Evolutionary conservation across 2,329 filamentous ascomycete species (phyloP).

Genomic region (Pseudogymnoascus sp.): DNA sequence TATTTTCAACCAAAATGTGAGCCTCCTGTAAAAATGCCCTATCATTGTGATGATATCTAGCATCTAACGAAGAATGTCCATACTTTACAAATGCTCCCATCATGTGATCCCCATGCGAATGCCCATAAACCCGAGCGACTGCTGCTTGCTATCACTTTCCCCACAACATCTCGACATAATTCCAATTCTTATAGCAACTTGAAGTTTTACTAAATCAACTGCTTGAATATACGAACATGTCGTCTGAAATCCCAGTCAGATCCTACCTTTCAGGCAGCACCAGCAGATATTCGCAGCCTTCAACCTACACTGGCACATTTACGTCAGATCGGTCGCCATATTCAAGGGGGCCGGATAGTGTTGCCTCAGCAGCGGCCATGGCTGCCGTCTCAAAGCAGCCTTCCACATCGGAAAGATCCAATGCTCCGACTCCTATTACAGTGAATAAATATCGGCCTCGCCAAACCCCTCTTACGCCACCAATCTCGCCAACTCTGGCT

Average conservation of each 20-base stretch:
- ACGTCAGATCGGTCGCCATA: background rate
- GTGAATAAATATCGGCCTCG: background rate
- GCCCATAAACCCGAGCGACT: conserved; percentile 3
- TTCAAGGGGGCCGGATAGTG: background rate
- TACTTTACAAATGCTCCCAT: background rate
- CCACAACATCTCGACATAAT: conserved; percentile 1
- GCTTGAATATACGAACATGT: conserved; percentile 6
- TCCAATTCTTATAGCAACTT: background rate
- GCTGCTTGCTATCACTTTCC: background rate
- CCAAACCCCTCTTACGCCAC: conserved; percentile 2
- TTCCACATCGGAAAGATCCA: background rate
- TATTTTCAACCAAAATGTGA: background rate
- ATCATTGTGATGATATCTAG: conserved; percentile 8
- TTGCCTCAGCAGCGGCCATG: background rate
- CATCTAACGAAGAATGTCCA: background rate
- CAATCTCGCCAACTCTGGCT: conserved; percentile 2
- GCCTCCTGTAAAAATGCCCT: background rate
- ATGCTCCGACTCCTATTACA: background rate
- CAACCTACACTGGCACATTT: background rate
- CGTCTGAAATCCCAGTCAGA: conserved; percentile 6
- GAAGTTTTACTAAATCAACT: background rate
- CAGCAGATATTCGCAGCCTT: background rate
- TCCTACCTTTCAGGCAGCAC: background rate
- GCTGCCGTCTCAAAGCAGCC: background rate
- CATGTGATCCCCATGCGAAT: background rate